phyloP scores from a whole-genome alignment of 306 rosid species.

The Rosa multiflora region DNA sequence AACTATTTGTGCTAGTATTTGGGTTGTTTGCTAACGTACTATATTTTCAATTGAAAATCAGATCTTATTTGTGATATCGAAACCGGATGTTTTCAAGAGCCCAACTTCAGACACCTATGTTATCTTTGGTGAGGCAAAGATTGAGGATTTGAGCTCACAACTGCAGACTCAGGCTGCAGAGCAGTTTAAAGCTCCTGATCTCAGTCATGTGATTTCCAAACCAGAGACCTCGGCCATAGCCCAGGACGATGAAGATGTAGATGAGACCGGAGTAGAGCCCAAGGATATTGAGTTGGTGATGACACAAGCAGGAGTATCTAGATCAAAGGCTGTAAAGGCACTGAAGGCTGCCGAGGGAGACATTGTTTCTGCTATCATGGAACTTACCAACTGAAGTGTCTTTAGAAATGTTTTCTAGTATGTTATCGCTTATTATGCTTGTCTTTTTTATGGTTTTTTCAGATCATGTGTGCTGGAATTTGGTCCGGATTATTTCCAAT shows the following conservation, averaged over 20 bases:
- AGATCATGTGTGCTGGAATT: constrained; percentile 14
- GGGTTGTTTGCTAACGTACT: not conserved
- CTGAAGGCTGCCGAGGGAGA: constrained; percentile 68
- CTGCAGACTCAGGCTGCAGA: constrained; percentile 91
- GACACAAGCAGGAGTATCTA: constrained; percentile 91
- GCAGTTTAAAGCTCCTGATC: constrained; percentile 86
- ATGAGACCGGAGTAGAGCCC: constrained; percentile 77
- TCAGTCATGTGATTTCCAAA: constrained; percentile 55
- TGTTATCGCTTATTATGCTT: not conserved
- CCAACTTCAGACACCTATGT: constrained; percentile 86
- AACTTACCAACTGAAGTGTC: constrained; percentile 60
- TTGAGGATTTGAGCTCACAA: constrained; percentile 87
- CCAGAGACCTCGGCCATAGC: constrained; percentile 58
- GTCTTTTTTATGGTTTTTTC: constrained; percentile 14
- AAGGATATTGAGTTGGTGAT: constrained; percentile 87
- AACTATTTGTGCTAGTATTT: not conserved
- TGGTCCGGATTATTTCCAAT: constrained; percentile 3
- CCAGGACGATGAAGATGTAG: constrained; percentile 81
- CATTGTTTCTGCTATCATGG: constrained; percentile 93
- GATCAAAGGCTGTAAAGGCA: constrained; percentile 78
- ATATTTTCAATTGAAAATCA: constrained; percentile 12
- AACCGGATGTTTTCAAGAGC: constrained; percentile 91
- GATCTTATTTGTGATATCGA: constrained; percentile 84
- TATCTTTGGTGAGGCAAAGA: constrained; percentile 87
- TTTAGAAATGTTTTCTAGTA: not conserved